Percentiles rank a stretch among this genome's conserved stretches.
Conservation (phyloP, 495 filamentous ascomycete genomes). For the Xylaria nigripes region DNA sequence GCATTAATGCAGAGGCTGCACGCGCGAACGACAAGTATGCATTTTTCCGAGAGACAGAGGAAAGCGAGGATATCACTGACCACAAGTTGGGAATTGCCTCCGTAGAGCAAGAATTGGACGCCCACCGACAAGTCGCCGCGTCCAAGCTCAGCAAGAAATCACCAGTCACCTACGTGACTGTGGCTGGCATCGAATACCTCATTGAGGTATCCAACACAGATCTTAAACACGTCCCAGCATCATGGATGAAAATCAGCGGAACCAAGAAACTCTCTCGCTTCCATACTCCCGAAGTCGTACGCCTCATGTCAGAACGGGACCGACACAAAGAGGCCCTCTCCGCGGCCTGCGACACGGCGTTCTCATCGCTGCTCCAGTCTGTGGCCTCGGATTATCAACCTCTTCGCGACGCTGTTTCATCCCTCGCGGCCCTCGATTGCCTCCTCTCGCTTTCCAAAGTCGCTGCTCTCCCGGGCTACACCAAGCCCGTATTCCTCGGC, state of each 20-base stretch:
- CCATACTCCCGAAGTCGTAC: conserved; percentile 84
- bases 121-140: conserved; percentile 63
- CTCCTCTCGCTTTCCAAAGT: conserved; percentile 79
- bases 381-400: conserved; percentile 78
- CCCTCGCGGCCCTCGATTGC: conserved; percentile 83
- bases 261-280: conserved; percentile 91
- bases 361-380: conserved; percentile 54
- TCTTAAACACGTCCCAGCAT: conserved; percentile 79
- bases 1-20: conserved; percentile 79
- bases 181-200: conserved; percentile 86
- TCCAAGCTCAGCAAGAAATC: conserved; percentile 59
- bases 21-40: conserved; percentile 81
- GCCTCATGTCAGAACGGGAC: conserved; percentile 77
- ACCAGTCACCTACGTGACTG: conserved; percentile 65
- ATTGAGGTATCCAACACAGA: conserved; percentile 79
- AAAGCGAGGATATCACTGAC: conserved; percentile 75
- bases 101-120: conserved; percentile 78
- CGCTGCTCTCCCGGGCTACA: conserved; percentile 79
- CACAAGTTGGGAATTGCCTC: conserved; percentile 87
- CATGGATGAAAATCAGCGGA: conserved; percentile 87
- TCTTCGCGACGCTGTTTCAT: conserved; percentile 78
- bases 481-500: conserved; percentile 67
- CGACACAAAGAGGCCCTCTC: conserved; percentile 91
- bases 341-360: conserved; percentile 87
- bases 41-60: conserved; percentile 83